Percentiles rank a stretch among this genome's conserved stretches.
Conservation (phyloP, 2,329 filamentous ascomycete species). For the Pseudogymnoascus sp. region DNA sequence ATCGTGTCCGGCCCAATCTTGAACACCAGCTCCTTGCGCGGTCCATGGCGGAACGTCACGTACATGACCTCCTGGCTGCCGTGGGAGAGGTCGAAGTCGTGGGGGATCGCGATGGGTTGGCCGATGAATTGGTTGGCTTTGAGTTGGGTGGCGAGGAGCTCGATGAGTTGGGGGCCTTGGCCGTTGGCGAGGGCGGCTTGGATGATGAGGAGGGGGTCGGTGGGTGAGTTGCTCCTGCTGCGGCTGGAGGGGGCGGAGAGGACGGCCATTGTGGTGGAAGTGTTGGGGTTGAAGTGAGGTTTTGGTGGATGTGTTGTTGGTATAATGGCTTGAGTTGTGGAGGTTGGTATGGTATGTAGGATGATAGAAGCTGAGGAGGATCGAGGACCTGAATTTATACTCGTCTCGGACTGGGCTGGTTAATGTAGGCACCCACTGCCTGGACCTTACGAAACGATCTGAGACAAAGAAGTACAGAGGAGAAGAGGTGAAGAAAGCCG, state of each 20-base stretch:
- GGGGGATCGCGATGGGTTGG: too few relatives aligned
- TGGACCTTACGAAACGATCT: background rate
- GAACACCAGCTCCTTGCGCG: background rate
- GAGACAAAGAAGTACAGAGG: background rate
- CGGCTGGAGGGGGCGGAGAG: background rate
- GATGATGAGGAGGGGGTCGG: background rate
- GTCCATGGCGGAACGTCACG: background rate
- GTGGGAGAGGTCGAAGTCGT: background rate
- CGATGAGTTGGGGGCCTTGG: background rate
- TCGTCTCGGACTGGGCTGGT: background rate
- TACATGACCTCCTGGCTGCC: background rate
- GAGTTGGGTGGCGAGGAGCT: background rate
- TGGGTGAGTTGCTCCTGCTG: background rate
- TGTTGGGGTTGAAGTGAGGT: background rate
- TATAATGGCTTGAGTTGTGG: background rate
- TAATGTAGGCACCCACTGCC: background rate
- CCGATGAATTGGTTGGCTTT: background rate
- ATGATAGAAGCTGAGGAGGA: background rate
- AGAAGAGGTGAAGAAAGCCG: background rate
- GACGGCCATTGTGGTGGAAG: background rate
- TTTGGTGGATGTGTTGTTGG: background rate
- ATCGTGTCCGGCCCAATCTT: background rate
- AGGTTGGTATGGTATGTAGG: background rate
- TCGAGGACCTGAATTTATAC: background rate
- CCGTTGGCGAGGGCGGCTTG: background rate